Percentiles rank a stretch among this genome's conserved stretches.
phyloP scores from a whole-genome alignment of 2,329 filamentous ascomycete genomes.

The Apiospora pterosperma region DNA sequence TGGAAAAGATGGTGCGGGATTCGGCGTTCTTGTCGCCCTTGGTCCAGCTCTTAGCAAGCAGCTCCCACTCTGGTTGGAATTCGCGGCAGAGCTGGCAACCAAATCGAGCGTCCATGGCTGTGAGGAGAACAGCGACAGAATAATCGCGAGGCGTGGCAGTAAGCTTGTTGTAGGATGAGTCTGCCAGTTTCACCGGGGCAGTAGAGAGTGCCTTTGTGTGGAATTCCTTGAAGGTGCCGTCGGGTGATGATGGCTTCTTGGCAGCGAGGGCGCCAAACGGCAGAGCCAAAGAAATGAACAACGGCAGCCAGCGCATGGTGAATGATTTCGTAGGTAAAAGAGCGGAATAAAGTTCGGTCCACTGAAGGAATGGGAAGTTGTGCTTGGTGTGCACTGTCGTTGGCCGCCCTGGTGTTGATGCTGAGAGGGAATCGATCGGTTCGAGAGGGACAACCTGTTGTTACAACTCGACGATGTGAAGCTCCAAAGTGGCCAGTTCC shows the following conservation, averaged over 20 bases:
- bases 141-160: conserved; percentile 81
- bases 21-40: conserved; percentile 76
- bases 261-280: conserved; percentile 57
- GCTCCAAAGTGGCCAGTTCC: conserved; percentile 5
- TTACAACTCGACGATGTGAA: neutral
- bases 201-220: conserved; percentile 63
- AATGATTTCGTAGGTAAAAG: conserved; percentile 11
- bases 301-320: conserved; percentile 67
- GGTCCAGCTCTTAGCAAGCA: conserved; percentile 81
- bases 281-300: conserved; percentile 61
- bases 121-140: conserved; percentile 76
- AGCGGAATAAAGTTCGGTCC: conserved; percentile 8
- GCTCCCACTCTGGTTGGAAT: conserved; percentile 91
- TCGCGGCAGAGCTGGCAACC: conserved; percentile 84
- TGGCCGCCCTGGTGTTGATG: neutral
- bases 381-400: neutral
- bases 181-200: conserved; percentile 73
- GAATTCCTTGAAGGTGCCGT: conserved; percentile 68
- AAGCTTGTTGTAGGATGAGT: conserved; percentile 70
- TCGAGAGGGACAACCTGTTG: conserved; percentile 2
- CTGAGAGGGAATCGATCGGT: neutral
- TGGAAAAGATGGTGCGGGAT: conserved; percentile 73
- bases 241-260: conserved; percentile 53
- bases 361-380: conserved; percentile 3
- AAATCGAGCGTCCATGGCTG: conserved; percentile 78